phyloP scores from a whole-genome alignment of 306 rosid genomes.

The Vigna trinervia region DNA sequence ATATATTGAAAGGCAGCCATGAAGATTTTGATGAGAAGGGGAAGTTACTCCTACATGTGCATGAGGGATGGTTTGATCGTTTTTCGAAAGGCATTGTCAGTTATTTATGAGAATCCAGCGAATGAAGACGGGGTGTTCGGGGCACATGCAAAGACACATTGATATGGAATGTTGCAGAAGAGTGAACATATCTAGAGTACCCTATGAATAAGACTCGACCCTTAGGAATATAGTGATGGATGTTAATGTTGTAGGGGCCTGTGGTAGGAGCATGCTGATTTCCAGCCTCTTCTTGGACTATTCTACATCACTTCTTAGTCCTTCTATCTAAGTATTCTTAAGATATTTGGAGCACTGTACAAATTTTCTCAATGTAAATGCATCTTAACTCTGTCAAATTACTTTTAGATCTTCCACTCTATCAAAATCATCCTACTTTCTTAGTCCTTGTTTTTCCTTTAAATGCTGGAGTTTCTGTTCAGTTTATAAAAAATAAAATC shows the following conservation, averaged over 20 bases:
- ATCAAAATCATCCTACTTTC: no score
- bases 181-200: slow-evolving; percentile 7
- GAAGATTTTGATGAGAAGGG: no score
- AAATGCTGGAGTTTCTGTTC: no score
- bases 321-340: neutral
- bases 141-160: slow-evolving; percentile 15
- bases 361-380: no score
- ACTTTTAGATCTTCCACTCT: no score
- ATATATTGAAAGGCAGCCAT: neutral
- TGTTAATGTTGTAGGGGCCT: neutral
- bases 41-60: neutral
- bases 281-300: neutral
- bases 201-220: neutral
- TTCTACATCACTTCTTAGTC: neutral
- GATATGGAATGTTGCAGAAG: slow-evolving; percentile 27
- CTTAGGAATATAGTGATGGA: neutral
- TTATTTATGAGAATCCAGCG: neutral
- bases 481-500: no score
- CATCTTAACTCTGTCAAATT: no score
- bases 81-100: neutral
- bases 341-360: neutral
- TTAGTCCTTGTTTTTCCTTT: no score
- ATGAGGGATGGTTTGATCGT: neutral
- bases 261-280: neutral
- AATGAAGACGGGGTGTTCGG: neutral